Percentiles rank a stretch among this genome's conserved stretches.
These are phyloP conservation scores for Cytospora schulzeri DNA, from an alignment of 2,329 filamentous ascomycete species.

Conservation along the genomic window DNA sequence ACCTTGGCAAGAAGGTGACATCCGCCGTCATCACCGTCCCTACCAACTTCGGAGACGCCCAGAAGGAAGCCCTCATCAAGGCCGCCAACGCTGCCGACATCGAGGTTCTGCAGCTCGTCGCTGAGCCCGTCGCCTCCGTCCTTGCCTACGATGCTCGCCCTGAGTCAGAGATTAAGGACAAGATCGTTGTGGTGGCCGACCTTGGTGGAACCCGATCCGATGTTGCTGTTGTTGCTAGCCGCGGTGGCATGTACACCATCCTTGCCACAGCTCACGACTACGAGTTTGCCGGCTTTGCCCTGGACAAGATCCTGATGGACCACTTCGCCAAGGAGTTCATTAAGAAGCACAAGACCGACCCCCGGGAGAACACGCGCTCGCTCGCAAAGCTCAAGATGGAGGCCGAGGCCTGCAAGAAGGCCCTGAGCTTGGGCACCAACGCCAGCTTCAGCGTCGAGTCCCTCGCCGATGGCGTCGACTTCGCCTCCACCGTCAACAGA, in stretches of 20 bases:
- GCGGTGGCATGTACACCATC: slow-evolving; percentile 95
- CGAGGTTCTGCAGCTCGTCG: slow-evolving; percentile 89
- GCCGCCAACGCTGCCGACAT: slow-evolving; percentile 80
- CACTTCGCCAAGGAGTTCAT: slow-evolving; percentile 98
- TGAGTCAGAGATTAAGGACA: slow-evolving; percentile 73
- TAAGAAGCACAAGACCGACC: slow-evolving; percentile 93
- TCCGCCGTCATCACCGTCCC: slow-evolving; percentile 94
- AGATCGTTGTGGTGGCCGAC: slow-evolving; percentile 88
- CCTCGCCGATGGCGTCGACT: slow-evolving; percentile 86
- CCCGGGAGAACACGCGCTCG: slow-evolving; percentile 76
- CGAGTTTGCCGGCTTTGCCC: slow-evolving; percentile 80
- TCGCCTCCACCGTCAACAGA: slow-evolving; percentile 88
- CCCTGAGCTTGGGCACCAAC: slow-evolving; percentile 83
- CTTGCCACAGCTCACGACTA: slow-evolving; percentile 94
- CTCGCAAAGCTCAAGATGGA: slow-evolving; percentile 92
- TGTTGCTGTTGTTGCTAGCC: slow-evolving; percentile 84
- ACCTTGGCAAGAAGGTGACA: slow-evolving; percentile 88
- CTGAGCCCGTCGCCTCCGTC: slow-evolving; percentile 85
- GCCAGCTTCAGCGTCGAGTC: slow-evolving; percentile 93
- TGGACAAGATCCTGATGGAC: slow-evolving; percentile 91
- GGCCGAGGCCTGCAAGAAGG: slow-evolving; percentile 88
- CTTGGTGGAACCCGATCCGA: slow-evolving; percentile 92
- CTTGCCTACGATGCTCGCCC: slow-evolving; percentile 89
- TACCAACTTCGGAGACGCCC: slow-evolving; percentile 87
- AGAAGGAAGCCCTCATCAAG: slow-evolving; percentile 77